Percentiles rank a stretch among this genome's conserved stretches.
Conservation (phyloP, 768 basidiomycete species). For the Termitomyces heimii region DNA sequence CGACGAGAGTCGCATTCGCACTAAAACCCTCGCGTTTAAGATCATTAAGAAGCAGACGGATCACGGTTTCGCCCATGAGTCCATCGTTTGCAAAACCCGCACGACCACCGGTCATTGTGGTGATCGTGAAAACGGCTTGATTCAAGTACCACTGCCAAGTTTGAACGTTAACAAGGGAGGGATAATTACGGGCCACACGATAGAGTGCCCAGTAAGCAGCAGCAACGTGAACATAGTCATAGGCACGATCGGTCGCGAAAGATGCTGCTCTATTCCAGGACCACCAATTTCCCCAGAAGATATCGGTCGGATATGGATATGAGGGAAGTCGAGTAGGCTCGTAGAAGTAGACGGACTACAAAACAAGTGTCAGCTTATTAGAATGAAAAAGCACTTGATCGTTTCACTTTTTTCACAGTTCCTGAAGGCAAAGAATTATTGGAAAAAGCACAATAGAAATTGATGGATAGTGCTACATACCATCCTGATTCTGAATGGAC, state of each 20-base stretch:
- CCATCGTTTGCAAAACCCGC: conserved; percentile 43
- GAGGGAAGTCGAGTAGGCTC: conserved; percentile 36
- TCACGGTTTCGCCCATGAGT: conserved; percentile 54
- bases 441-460: background rate
- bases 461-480: conserved; percentile 19
- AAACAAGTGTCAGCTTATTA: background rate
- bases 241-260: conserved; percentile 43
- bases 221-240: conserved; percentile 45
- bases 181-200: conserved; percentile 54
- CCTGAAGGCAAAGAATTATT: conserved; percentile 22
- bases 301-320: conserved; percentile 41
- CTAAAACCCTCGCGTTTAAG: conserved; percentile 46
- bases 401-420: conserved; percentile 44
- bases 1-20: conserved; percentile 39
- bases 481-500: conserved; percentile 44
- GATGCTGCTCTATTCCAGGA: conserved; percentile 46
- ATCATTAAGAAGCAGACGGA: conserved; percentile 40
- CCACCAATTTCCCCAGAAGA: conserved; percentile 53
- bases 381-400: background rate
- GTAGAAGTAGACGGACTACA: conserved; percentile 46
- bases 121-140: conserved; percentile 44
- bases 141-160: conserved; percentile 56
- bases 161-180: conserved; percentile 36
- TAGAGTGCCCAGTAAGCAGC: conserved; percentile 53
- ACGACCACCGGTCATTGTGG: conserved; percentile 36